Base-by-base conservation (phyloP, 108 stramenopile genomes). In the Conticribra weissflogii region DNA sequence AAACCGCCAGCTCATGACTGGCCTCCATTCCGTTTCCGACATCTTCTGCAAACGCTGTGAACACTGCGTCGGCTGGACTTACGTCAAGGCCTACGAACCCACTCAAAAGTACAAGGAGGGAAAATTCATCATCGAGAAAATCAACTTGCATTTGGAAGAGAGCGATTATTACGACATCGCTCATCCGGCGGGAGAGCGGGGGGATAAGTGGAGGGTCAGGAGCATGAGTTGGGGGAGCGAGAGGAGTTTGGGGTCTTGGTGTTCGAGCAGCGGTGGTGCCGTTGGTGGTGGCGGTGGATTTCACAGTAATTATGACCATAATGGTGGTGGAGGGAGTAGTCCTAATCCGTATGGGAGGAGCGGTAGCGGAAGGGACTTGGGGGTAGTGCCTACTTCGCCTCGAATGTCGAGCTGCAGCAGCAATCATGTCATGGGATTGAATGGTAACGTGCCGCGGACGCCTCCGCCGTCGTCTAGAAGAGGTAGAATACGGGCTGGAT, bases 91-190 rank as follows among this genome's bases (percentile, higher is more conserved):
- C 21, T 94, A 94, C 77, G 94, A 96, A 59, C 64, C 74, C 2
- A 82, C 79, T 59, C 94, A 97, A 67, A 92, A 90, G 68, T 97
- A 97, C 86, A 97, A 97, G 79, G 96, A 93, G 66, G 95, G 95
- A 23, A 97, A 97, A 58, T 97, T 84, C 75, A 96, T 97, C 61
- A 85, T 96, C 54, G 96, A 97, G 62, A 96, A 92, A 55, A 89
- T 93, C 46, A 80, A 95, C 59, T 73, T 97, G 23, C 79, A 89
- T 66, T 36, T 89, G 72, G 94, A 94, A 68, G 90, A 88, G 54
- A 79, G 79, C 22, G 83, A 88, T 58, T 82, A 80, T 30, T 86
- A 81, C 41, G 56, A 79, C 33, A 81, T 90, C 1, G 78, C 68
- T 2, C 68, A 80, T 49, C 89, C 92, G 17, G 88, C 92, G 22